A percentile compares a stretch with the other conserved stretches of the same genome.
Conservation (phyloP, 345 rosid genomes). For the Citropsis articulata region DNA sequence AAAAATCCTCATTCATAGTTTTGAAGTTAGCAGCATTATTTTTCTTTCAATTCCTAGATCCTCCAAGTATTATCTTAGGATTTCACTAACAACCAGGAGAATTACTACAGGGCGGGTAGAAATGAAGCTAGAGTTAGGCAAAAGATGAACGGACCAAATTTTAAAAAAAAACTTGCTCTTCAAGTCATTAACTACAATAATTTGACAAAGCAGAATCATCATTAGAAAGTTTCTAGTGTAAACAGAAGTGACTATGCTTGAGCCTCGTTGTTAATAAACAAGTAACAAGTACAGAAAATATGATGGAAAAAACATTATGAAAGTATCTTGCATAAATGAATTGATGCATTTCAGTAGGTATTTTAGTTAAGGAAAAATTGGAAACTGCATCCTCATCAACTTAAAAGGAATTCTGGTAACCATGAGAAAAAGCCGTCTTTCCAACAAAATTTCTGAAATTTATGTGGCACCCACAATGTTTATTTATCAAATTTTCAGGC, state of each 20-base stretch:
- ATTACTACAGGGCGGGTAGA: neutral
- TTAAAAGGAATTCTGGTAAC: neutral
- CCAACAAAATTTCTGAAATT: neutral
- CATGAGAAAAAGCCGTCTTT: neutral
- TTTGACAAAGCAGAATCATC: neutral
- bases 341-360: neutral
- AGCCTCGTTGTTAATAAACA: neutral
- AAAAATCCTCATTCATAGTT: neutral
- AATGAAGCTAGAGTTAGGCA: neutral
- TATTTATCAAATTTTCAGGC: neutral
- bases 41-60: neutral
- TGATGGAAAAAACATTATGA: neutral
- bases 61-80: neutral
- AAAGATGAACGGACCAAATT: neutral
- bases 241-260: neutral
- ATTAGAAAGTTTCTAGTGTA: neutral
- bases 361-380: neutral
- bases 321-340: neutral
- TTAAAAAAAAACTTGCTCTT: neutral
- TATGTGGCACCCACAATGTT: neutral
- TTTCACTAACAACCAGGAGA: neutral
- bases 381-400: neutral
- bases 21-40: neutral
- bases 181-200: neutral
- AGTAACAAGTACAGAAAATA: neutral